Evolutionary conservation across 2,329 filamentous ascomycete genomes (phyloP).

Genomic region (Trichophyton equinum): DNA sequence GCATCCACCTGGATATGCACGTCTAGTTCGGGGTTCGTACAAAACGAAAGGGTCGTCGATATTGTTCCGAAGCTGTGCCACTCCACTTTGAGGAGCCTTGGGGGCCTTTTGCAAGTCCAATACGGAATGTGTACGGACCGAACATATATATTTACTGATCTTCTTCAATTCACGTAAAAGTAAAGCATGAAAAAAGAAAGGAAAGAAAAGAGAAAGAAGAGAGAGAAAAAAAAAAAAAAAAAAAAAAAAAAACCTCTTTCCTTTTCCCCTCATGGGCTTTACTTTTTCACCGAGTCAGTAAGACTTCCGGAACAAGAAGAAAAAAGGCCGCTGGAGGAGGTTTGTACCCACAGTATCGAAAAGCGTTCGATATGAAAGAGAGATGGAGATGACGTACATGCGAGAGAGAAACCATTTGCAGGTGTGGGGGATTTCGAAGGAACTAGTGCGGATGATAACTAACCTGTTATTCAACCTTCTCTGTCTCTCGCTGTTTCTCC

Average conservation of each 20-base stretch:
- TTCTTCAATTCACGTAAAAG: slow-evolving; percentile 1
- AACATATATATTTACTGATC: not conserved
- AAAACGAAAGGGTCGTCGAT: not conserved
- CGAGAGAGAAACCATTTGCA: not conserved
- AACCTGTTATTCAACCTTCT: not conserved
- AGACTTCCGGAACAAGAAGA: not conserved
- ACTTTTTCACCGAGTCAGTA: not conserved
- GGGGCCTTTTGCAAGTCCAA: not conserved
- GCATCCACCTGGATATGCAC: not conserved
- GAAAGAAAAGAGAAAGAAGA: not conserved
- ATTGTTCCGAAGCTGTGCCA: not conserved
- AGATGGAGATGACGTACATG: not conserved
- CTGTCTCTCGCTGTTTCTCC: not conserved
- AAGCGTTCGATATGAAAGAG: not conserved
- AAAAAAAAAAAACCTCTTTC: not conserved
- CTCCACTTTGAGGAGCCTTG: not conserved
- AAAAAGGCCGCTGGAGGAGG: not conserved
- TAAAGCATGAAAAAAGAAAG: not conserved
- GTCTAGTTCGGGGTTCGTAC: not conserved
- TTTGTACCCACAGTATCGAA: not conserved
- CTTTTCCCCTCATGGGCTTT: not conserved
- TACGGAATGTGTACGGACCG: not conserved
- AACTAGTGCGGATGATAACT: not conserved
- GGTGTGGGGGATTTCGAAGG: not conserved
- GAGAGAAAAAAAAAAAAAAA: not conserved